These are phyloP conservation scores for Colletotrichum sp. DNA, from an alignment of 2,329 filamentous ascomycete species.

Conservation along the genomic window DNA sequence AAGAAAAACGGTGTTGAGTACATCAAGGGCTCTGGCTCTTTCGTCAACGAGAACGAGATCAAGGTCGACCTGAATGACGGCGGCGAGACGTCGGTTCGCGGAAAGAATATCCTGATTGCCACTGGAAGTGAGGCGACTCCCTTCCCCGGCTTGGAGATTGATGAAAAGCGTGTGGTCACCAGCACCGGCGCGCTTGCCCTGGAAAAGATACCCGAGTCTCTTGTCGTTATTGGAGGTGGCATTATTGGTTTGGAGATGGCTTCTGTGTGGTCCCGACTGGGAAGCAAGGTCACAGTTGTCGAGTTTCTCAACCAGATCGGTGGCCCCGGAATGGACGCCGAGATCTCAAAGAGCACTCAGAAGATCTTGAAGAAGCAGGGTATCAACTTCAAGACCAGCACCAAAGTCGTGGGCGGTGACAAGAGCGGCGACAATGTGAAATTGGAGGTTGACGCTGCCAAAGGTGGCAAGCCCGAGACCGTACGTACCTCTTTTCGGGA, in stretches of 20 bases:
- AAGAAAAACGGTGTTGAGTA: conserved; percentile 99
- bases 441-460: conserved; percentile 87
- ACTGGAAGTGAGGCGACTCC: conserved; percentile 95
- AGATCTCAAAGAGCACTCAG: conserved; percentile 89
- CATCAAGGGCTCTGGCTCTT: conserved; percentile 89
- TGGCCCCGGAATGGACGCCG: conserved; percentile 94
- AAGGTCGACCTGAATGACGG: conserved; percentile 91
- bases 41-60: conserved; percentile 88
- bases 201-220: conserved; percentile 89
- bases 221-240: conserved; percentile 97
- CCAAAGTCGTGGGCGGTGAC: conserved; percentile 91
- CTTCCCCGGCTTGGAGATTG: conserved; percentile 93
- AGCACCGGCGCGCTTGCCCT: conserved; percentile 94
- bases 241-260: conserved; percentile 99
- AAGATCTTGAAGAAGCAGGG: conserved; percentile 97
- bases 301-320: conserved; percentile 97
- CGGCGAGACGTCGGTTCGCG: conserved; percentile 84
- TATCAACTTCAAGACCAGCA: conserved; percentile 97
- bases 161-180: conserved; percentile 96
- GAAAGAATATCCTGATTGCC: conserved; percentile 98
- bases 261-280: conserved; percentile 95
- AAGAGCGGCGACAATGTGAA: conserved; percentile 78
- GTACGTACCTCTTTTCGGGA: conserved; percentile 54
- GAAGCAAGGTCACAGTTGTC: conserved; percentile 93
- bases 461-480: conserved; percentile 93